Conservation (phyloP, 345 rosid species). For the Nasturtium officinale region DNA sequence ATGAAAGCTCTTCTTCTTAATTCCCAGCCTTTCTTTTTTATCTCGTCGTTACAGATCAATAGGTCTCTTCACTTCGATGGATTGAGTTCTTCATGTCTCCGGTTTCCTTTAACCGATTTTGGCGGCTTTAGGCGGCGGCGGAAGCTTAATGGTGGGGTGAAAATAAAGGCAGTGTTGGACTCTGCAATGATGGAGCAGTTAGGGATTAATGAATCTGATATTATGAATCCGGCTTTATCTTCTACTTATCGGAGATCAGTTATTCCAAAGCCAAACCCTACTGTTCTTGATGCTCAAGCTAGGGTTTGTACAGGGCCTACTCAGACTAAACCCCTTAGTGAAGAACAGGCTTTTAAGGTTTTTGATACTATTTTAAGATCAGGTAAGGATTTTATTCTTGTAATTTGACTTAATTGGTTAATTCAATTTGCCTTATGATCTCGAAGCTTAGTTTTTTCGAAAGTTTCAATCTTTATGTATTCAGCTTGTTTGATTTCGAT, state of each 20-base stretch:
- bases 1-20: conserved; percentile 69
- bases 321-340: conserved; percentile 75
- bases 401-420: not conserved
- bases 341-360: conserved; percentile 75
- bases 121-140: conserved; percentile 40
- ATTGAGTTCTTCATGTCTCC: conserved; percentile 31
- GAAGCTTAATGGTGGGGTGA: conserved; percentile 35
- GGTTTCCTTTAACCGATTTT: conserved; percentile 32
- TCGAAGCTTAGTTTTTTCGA: not conserved
- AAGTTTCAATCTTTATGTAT: conserved; percentile 11
- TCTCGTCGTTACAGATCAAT: conserved; percentile 40
- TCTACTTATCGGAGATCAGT: conserved; percentile 66
- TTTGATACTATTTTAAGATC: conserved; percentile 79
- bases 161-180: conserved; percentile 49
- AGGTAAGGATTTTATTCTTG: conserved; percentile 43
- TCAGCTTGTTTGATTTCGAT: not conserved
- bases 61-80: conserved; percentile 26
- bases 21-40: conserved; percentile 42
- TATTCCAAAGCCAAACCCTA: conserved; percentile 75
- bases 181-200: conserved; percentile 56
- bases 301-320: conserved; percentile 98
- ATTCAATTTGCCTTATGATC: not conserved
- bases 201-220: conserved; percentile 66
- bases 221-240: conserved; percentile 68
- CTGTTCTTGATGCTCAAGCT: conserved; percentile 90